Conservation (phyloP, 2,329 filamentous ascomycete species). For the Elsinoe batatas region DNA sequence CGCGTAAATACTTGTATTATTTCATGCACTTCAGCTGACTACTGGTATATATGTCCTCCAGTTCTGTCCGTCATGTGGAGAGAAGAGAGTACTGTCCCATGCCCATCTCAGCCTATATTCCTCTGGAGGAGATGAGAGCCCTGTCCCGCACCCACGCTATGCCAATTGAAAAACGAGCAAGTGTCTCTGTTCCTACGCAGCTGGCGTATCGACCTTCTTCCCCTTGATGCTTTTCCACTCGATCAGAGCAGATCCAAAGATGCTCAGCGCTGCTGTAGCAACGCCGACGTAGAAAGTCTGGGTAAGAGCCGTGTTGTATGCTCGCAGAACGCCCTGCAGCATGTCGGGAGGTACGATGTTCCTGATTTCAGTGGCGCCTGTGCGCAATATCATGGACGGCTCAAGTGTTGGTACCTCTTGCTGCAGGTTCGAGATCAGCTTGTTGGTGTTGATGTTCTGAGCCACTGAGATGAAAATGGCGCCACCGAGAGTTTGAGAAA, state of each 20-base stretch:
- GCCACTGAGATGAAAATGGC: conserved; percentile 41
- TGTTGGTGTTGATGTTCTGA: conserved; percentile 43
- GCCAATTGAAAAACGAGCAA: too few species aligned
- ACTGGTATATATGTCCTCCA: too few species aligned
- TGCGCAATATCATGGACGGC: conserved; percentile 33
- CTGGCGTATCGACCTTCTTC: conserved; percentile 31
- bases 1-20: too few species aligned
- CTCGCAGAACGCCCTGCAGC: conserved; percentile 45
- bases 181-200: background rate
- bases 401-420: conserved; percentile 34
- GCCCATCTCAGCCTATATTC: too few species aligned
- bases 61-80: too few species aligned
- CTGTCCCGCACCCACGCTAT: too few species aligned
- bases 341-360: conserved; percentile 41
- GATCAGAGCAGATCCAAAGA: conserved; percentile 46
- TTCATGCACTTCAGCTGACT: too few species aligned
- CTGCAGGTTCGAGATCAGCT: conserved; percentile 33
- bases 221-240: conserved; percentile 56
- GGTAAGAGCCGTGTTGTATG: conserved; percentile 54
- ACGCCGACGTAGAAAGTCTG: conserved; percentile 52
- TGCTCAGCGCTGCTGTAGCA: conserved; percentile 42
- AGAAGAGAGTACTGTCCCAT: too few species aligned
- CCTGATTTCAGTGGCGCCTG: conserved; percentile 52
- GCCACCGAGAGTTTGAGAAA: conserved; percentile 40
- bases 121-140: too few species aligned